These are phyloP conservation scores for Cenchrus americanus DNA, from an alignment of 176 grass and related monocot genomes.

Conservation along the genomic window DNA sequence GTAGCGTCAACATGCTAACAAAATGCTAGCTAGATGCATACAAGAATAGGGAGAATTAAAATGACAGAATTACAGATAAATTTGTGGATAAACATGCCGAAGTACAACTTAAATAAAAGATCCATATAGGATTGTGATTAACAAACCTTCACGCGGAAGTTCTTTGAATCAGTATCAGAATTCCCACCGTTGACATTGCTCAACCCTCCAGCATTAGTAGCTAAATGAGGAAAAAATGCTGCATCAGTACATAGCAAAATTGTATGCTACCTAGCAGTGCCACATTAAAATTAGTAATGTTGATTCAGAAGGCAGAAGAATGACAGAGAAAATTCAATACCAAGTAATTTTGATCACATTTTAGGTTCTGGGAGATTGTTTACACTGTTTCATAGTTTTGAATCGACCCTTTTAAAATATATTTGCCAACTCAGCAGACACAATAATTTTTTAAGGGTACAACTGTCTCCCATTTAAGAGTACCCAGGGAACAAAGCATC, in stretches of 20 bases:
- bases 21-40: not conserved
- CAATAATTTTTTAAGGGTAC: not conserved
- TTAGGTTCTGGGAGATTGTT: not conserved
- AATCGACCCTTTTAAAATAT: not conserved
- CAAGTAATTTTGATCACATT: not conserved
- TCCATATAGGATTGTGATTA: not conserved
- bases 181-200: conserved; percentile 54
- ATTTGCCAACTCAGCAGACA: not conserved
- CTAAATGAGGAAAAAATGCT: conserved; percentile 38
- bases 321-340: conserved; percentile 2
- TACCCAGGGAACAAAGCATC: not conserved
- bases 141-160: conserved; percentile 77
- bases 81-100: not conserved
- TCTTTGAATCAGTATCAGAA: conserved; percentile 58
- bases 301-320: not conserved
- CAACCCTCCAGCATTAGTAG: conserved; percentile 54
- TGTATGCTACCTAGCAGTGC: not conserved
- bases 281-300: conserved; percentile 4
- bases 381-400: not conserved
- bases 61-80: not conserved
- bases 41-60: not conserved
- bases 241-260: conserved; percentile 13
- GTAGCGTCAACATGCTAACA: not conserved
- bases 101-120: not conserved
- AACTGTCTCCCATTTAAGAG: not conserved